Percentiles rank a stretch among this genome's conserved stretches.
Conservation (phyloP, 2,329 filamentous ascomycete species). For the Graphiopsis chlorocephala region DNA sequence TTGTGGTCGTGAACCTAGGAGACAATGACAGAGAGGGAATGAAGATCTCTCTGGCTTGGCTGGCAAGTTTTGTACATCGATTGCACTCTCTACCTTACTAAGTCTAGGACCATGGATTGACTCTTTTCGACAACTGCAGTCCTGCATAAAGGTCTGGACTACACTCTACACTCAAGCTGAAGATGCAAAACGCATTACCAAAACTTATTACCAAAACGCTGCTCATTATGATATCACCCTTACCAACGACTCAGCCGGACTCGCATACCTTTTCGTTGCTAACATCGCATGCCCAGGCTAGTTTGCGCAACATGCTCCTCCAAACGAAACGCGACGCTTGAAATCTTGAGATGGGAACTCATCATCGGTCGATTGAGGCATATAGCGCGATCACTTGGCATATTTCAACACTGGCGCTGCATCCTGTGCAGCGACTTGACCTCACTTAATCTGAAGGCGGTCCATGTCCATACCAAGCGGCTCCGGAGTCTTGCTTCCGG, state of each 20-base stretch:
- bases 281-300: not conserved
- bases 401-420: not conserved
- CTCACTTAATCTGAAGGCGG: not conserved
- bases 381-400: not conserved
- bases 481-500: not conserved
- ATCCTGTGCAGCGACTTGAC: not conserved
- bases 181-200: not conserved
- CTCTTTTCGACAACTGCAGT: not conserved
- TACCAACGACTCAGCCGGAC: not conserved
- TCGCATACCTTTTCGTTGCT: not conserved
- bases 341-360: not conserved
- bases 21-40: not conserved
- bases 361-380: not conserved
- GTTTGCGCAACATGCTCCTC: not conserved
- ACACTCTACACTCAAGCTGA: not conserved
- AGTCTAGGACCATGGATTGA: not conserved
- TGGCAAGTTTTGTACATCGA: not conserved
- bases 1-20: not conserved
- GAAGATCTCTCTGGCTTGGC: not conserved
- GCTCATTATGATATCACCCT: not conserved
- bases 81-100: not conserved
- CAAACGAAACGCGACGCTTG: not conserved
- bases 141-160: not conserved
- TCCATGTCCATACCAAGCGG: not conserved
- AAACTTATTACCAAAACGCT: not conserved